A percentile compares a stretch with the other conserved stretches of the same genome.
phyloP scores from a whole-genome alignment of 768 basidiomycete genomes.

The Russula vinacea region DNA sequence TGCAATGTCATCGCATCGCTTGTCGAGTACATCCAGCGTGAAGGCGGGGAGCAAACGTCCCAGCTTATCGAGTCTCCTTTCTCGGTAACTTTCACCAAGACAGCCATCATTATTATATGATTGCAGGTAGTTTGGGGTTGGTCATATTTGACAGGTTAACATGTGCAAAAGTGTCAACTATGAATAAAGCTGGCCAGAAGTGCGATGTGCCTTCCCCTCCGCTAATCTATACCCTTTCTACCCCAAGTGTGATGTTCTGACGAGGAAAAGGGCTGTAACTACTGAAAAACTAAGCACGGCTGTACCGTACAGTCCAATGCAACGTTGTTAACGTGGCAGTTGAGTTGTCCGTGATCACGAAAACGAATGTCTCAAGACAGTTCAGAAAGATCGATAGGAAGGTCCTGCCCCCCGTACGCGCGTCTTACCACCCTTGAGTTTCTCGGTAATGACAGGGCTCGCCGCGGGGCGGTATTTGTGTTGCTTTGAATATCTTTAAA shows the following conservation, averaged over 20 bases:
- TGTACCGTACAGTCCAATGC: background rate
- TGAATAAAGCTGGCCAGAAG: background rate
- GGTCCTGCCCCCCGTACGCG: slow-evolving; percentile 68
- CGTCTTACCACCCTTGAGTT: slow-evolving; percentile 63
- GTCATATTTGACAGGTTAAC: background rate
- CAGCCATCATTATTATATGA: background rate
- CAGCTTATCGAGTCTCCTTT: slow-evolving; percentile 28
- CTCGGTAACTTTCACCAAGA: slow-evolving; percentile 15
- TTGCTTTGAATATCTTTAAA: slow-evolving; percentile 72
- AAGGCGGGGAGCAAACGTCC: slow-evolving; percentile 32
- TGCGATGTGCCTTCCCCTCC: background rate
- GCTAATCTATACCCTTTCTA: background rate
- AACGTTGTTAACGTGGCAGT: background rate
- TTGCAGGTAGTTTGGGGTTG: background rate
- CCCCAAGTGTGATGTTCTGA: background rate
- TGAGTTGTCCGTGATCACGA: background rate
- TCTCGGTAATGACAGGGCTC: slow-evolving; percentile 77
- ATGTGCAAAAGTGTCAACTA: background rate
- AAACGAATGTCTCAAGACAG: background rate
- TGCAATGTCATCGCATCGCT: slow-evolving; percentile 44
- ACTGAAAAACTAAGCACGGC: background rate
- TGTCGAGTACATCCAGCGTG: slow-evolving; percentile 37
- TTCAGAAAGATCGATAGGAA: slow-evolving; percentile 11
- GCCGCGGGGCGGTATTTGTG: slow-evolving; percentile 83
- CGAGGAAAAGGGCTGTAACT: slow-evolving; percentile 2